Conservation (phyloP, 129 eudicot genomes). For the Rutidosis leptorrhynchoides region DNA sequence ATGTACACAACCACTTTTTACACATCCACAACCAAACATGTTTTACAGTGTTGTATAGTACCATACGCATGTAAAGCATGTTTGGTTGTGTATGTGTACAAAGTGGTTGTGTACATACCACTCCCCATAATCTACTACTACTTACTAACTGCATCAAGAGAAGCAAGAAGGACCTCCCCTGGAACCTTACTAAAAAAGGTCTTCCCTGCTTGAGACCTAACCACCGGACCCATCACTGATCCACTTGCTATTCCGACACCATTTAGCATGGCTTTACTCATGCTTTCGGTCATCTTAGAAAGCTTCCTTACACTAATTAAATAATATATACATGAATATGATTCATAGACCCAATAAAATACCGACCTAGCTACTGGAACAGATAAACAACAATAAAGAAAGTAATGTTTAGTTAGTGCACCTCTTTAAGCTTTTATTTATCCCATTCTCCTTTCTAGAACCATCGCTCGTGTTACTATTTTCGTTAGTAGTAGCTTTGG, state of each 20-base stretch:
- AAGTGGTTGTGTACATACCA: too few relatives aligned
- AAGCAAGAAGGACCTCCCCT: constrained; percentile 88
- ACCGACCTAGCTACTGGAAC: not conserved
- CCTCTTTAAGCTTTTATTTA: constrained; percentile 79
- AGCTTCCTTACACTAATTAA: constrained; percentile 67
- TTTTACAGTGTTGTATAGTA: too few relatives aligned
- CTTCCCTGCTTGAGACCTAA: constrained; percentile 78
- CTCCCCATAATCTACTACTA: too few relatives aligned
- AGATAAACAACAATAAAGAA: not conserved
- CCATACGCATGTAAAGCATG: too few relatives aligned
- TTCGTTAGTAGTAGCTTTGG: constrained; percentile 21
- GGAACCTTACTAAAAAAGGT: constrained; percentile 73
- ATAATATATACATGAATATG: not conserved
- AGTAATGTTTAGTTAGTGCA: constrained; percentile 8
- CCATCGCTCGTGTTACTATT: constrained; percentile 33
- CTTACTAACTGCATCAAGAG: constrained; percentile 93
- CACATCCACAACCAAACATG: too few relatives aligned
- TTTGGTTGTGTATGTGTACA: too few relatives aligned
- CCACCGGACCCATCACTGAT: constrained; percentile 71
- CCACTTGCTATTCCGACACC: constrained; percentile 73
- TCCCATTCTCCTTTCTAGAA: constrained; percentile 42
- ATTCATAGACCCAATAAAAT: not conserved
- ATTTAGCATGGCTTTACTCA: constrained; percentile 77
- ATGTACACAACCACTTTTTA: too few relatives aligned
- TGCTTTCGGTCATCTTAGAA: constrained; percentile 75